Evolutionary conservation across 2,329 filamentous ascomycete genomes (phyloP).

Genomic region (Ceratocystis cacaofunesta): DNA sequence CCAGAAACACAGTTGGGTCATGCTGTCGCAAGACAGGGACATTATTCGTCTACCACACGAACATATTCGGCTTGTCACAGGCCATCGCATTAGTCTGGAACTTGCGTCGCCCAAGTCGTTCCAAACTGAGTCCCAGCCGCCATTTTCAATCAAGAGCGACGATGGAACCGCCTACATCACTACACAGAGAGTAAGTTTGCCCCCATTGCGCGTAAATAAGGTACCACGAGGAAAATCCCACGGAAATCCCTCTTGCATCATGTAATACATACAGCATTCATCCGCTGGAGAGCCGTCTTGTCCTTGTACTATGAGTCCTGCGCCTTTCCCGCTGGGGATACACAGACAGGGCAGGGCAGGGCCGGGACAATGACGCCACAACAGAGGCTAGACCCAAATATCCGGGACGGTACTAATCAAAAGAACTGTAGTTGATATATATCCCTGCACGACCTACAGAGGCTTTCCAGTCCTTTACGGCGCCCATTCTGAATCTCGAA

Average conservation of each 20-base stretch:
- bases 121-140: slow-evolving; percentile 32
- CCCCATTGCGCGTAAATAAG: not conserved
- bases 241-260: not conserved
- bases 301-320: not conserved
- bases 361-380: not conserved
- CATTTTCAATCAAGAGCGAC: slow-evolving; percentile 41
- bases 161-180: slow-evolving; percentile 67
- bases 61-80: slow-evolving; percentile 64
- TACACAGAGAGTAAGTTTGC: slow-evolving; percentile 56
- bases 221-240: not conserved
- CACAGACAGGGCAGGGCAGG: too few species aligned
- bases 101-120: slow-evolving; percentile 56
- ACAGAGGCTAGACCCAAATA: not conserved
- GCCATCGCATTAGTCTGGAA: slow-evolving; percentile 61
- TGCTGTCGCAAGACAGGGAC: slow-evolving; percentile 58
- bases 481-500: slow-evolving; percentile 72
- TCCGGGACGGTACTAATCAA: slow-evolving; percentile 1
- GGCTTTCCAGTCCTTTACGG: slow-evolving; percentile 72
- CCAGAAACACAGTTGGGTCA: slow-evolving; percentile 62
- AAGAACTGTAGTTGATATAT: slow-evolving; percentile 57
- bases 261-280: not conserved
- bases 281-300: not conserved
- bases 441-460: slow-evolving; percentile 56
- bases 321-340: not conserved
- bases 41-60: slow-evolving; percentile 80